A percentile compares a stretch with the other conserved stretches of the same genome.
Conservation (phyloP, 768 basidiomycete genomes). For the Cystobasidium onofrii region DNA sequence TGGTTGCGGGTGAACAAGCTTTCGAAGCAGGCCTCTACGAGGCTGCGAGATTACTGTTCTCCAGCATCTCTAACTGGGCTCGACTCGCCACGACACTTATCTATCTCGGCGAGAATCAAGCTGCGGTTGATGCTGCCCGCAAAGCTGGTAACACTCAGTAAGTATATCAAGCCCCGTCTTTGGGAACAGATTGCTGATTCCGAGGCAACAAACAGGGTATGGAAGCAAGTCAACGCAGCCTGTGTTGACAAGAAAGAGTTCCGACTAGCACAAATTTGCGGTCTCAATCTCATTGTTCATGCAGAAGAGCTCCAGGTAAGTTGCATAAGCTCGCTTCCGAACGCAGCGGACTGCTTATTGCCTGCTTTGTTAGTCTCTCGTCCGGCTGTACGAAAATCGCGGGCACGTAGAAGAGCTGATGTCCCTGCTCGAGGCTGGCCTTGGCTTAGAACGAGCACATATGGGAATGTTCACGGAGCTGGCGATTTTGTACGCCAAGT, state of each 20-base stretch:
- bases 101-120: conserved; percentile 94
- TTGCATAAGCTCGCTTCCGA: conserved; percentile 43
- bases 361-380: conserved; percentile 53
- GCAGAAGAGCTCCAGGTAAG: conserved; percentile 48
- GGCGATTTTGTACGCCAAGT: conserved; percentile 26
- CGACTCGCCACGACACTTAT: conserved; percentile 94
- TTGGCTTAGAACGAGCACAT: conserved; percentile 94
- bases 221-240: conserved; percentile 98
- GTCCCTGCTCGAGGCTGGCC: conserved; percentile 78
- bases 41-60: conserved; percentile 88
- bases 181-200: background rate
- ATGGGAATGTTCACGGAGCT: conserved; percentile 56
- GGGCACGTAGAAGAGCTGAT: conserved; percentile 95
- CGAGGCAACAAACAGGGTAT: conserved; percentile 58
- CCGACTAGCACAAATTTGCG: conserved; percentile 96
- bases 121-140: conserved; percentile 96
- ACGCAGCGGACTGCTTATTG: conserved; percentile 30
- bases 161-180: conserved; percentile 42
- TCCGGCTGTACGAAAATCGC: conserved; percentile 76
- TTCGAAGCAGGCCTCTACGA: conserved; percentile 98
- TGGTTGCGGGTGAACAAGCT: conserved; percentile 97
- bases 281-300: conserved; percentile 94
- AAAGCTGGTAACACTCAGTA: conserved; percentile 98
- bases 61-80: conserved; percentile 98
- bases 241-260: conserved; percentile 97